Evolutionary conservation across 495 filamentous ascomycete genomes (phyloP), one percentile per base, ranked within the genome.

Genomic region (Hypoxylon crocopeplum): DNA sequence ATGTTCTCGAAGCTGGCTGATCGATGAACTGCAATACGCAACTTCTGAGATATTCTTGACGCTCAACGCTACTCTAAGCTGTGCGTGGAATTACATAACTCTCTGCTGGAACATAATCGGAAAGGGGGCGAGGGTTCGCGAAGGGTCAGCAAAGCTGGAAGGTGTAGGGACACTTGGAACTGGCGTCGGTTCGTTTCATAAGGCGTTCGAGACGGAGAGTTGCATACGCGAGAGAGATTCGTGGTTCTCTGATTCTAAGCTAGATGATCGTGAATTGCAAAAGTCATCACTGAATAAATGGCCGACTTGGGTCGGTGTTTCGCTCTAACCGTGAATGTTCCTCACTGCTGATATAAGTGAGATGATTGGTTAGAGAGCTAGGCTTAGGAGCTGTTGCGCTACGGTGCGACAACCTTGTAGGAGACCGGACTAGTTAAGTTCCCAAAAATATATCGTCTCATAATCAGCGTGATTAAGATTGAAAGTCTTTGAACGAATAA

Each of bases 31-130:
- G 24, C 3, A 8, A 3, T 27, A 27, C 24, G 24, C 8, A 27
- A 3, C 24, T 27, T n/a, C n/a, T n/a, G n/a, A n/a, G n/a, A n/a
- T n/a, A n/a, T n/a, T n/a, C n/a, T n/a, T n/a, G n/a, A n/a, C n/a
- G n/a, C n/a, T n/a, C n/a, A n/a, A n/a, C n/a, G 45, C 29, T 53
- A 30, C 51, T 54, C 37, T 50, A 20, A 25, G 13, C 48, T 33
- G 22, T 45, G 32, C 38, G 12, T 48, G 46, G 51, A 56, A 51
- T 38, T 64, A 48, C 50, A 64, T 64, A 58, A 54, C 27, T 54
- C 42, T 48, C 11, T 67, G 48, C 54, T 59, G 59, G 59, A 37
- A 62, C 59, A 69, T 65, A 62, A 60, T 67, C 53, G 64, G 59
- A 54, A 55, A 42, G 67, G 53, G 51, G 45, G 16, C 17, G 58